Conservation (phyloP, 1,139 yeast species). For the Nakaseomyces glabratus region DNA sequence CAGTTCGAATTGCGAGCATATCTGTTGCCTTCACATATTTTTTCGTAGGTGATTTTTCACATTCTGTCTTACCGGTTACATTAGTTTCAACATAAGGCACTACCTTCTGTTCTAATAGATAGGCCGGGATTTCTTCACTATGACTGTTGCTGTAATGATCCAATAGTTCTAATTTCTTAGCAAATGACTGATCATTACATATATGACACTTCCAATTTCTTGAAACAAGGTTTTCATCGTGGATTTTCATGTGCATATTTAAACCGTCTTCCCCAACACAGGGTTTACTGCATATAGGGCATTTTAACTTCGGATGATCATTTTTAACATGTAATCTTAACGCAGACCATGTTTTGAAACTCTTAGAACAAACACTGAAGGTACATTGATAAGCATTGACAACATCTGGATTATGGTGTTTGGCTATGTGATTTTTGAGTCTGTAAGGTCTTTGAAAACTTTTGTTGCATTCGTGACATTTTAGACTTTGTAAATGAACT, state of each 20-base stretch:
- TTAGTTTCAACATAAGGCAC: neutral
- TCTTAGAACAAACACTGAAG: slow-evolving; percentile 47
- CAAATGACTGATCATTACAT: slow-evolving; percentile 35
- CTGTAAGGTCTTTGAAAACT: slow-evolving; percentile 52
- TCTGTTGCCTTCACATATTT: neutral
- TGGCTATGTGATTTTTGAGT: slow-evolving; percentile 51
- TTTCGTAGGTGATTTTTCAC: neutral
- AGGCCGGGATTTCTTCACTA: slow-evolving; percentile 19
- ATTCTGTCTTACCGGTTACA: neutral
- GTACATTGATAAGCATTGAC: slow-evolving; percentile 46
- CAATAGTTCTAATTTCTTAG: slow-evolving; percentile 38
- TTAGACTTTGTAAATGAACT: slow-evolving; percentile 46
- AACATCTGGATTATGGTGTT: slow-evolving; percentile 39
- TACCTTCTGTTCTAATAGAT: slow-evolving; percentile 9
- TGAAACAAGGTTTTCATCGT: slow-evolving; percentile 35
- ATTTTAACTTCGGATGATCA: slow-evolving; percentile 62
- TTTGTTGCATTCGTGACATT: slow-evolving; percentile 53
- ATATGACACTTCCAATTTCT: slow-evolving; percentile 56
- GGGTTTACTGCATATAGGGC: slow-evolving; percentile 59
- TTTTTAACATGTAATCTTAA: slow-evolving; percentile 63
- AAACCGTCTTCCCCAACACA: slow-evolving; percentile 70
- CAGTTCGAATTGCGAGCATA: slow-evolving; percentile 10
- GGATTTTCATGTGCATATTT: slow-evolving; percentile 62
- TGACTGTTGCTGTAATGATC: slow-evolving; percentile 38
- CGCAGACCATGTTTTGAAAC: slow-evolving; percentile 69